Conservation (phyloP, 2,329 filamentous ascomycete species). For the Arthrobotrys conoides region DNA sequence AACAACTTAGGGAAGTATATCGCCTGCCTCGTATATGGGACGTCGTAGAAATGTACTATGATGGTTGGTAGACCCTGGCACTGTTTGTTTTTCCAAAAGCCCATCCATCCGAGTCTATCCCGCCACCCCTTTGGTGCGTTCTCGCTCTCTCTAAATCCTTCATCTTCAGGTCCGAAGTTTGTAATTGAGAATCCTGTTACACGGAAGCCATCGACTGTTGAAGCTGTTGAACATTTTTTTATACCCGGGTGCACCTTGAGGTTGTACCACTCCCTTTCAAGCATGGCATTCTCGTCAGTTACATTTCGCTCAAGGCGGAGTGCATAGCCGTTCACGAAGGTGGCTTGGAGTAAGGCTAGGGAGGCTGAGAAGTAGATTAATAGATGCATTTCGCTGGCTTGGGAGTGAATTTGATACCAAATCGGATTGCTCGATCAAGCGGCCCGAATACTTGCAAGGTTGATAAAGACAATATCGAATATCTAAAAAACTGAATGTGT, state of each 20-base stretch:
- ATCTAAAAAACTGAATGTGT: background rate
- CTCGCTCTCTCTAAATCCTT: background rate
- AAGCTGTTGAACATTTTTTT: background rate
- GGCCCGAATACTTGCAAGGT: background rate
- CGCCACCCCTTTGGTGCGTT: constrained; percentile 12
- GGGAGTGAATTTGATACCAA: too few species aligned
- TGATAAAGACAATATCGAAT: too few species aligned
- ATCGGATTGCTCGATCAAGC: too few species aligned
- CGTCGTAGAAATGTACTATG: constrained; percentile 30
- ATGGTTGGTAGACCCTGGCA: constrained; percentile 23
- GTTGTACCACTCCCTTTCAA: background rate
- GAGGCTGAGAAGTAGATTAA: background rate
- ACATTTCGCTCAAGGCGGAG: constrained; percentile 12
- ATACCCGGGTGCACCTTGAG: background rate
- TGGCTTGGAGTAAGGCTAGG: background rate
- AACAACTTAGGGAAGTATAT: constrained; percentile 21
- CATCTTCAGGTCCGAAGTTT: constrained; percentile 19
- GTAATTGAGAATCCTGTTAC: constrained; percentile 34
- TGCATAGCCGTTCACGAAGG: constrained; percentile 19
- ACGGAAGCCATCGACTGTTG: background rate
- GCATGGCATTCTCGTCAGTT: background rate
- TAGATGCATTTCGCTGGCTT: background rate
- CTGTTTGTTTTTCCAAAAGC: constrained; percentile 18
- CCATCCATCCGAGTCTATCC: constrained; percentile 35
- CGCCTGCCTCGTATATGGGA: constrained; percentile 25